Base-by-base conservation (phyloP, 345 rosid species). In the Schrenkiella parvula region DNA sequence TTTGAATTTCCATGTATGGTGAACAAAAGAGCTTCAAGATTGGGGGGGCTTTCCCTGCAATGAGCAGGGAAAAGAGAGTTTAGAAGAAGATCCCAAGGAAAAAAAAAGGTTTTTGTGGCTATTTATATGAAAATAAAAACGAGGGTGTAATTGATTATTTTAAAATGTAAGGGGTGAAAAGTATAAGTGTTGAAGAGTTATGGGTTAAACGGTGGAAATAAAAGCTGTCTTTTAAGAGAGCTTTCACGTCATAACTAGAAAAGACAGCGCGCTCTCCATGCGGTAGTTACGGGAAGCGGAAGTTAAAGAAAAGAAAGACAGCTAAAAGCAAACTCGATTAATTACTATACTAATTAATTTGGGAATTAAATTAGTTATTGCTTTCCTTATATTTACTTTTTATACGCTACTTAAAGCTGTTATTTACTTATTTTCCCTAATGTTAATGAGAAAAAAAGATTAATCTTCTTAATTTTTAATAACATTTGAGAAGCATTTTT, bases 11-110 rank as follows among this genome's bases (percentile, higher is more conserved):
- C 79, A 75, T 72, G 1, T 26, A 37, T 61, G 42, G 64, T 63
- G 61, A 43, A 25, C 12, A 19, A 46, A 60, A 21, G 10, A 39
- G 32, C 58, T 28, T 35, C 46, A 48, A 35, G 53, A 53, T 5
- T 5, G 17, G 44, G 63, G 66, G 70, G 3, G 0, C 15, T 42
- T 66, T 67, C 74, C 70, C 70, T 75, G 79, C 79, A 34, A 61
- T 17, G 57, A 60, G 79, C 74, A 75, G 75, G 58, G 70, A 73
- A 61, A 6, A 63, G 11, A 63, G 0, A 28, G 13, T 76, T 53
- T 46, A 64, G 13, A 63, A 76, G 53, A 69, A 68, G 74, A 68
- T 70, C 79, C 74, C 70, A 68, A 68, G 70, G 63, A 66, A 60
- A 14, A 66, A 66, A 55, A 17, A 52, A 10, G 11, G 5, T 43